Conservation (phyloP, 768 basidiomycete genomes). For the Pulveroboletus sp. region DNA sequence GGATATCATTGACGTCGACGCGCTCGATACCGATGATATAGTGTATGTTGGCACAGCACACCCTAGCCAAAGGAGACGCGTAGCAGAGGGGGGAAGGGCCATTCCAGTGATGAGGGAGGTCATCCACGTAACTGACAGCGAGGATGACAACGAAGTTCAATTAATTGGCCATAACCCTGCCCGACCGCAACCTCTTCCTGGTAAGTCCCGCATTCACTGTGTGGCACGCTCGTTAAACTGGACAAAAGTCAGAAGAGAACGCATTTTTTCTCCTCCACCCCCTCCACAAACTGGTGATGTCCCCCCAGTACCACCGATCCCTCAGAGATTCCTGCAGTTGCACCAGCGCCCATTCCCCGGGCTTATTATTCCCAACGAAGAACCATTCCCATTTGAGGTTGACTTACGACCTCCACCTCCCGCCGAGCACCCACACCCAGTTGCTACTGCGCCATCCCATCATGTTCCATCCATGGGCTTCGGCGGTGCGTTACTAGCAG, state of each 20-base stretch:
- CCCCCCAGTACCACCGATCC: constrained; percentile 56
- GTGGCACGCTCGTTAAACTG: neutral
- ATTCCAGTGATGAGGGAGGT: constrained; percentile 19
- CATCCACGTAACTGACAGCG: constrained; percentile 37
- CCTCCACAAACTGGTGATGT: constrained; percentile 34
- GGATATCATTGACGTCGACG: constrained; percentile 44
- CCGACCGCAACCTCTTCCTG: constrained; percentile 10
- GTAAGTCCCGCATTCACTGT: constrained; percentile 10
- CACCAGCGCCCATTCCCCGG: constrained; percentile 35
- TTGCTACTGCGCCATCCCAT: constrained; percentile 48
- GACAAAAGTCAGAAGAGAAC: constrained; percentile 17
- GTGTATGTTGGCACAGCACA: constrained; percentile 24
- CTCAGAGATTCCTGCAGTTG: constrained; percentile 37
- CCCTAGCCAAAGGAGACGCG: constrained; percentile 24
- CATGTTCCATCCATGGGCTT: constrained; percentile 57
- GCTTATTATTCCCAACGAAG: constrained; percentile 45
- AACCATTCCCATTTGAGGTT: constrained; percentile 51
- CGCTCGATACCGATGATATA: constrained; percentile 33
- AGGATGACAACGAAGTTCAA: constrained; percentile 35
- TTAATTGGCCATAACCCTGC: constrained; percentile 23
- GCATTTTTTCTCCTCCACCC: constrained; percentile 47
- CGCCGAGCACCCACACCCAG: constrained; percentile 23
- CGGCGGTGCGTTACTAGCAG: constrained; percentile 57
- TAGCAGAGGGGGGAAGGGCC: constrained; percentile 20
- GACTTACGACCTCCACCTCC: constrained; percentile 20